Base-by-base conservation (phyloP, 306 rosid species). In the Fagus sylvatica region DNA sequence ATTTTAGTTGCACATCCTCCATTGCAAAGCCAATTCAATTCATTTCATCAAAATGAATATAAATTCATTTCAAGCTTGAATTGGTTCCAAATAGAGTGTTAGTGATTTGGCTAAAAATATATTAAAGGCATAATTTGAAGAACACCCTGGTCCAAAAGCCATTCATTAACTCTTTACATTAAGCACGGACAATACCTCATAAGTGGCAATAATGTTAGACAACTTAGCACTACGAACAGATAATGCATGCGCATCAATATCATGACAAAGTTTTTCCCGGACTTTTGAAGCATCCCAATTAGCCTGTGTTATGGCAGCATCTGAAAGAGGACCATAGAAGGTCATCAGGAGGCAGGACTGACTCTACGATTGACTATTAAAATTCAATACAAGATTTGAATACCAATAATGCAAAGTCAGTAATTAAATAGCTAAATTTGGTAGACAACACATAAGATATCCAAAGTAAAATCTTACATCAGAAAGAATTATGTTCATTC, bases 201-300 rank as follows among this genome's bases (percentile, higher is more conserved):
- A 80, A 57, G 9, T 76, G 76, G 83, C 51, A 28, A 78, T 78
- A 55, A 94, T 69, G 75, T 78, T 91, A 2, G 84, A 85, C 64
- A 92, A 76, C 78, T 89, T 87, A 51, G 85, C 90, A 83, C 65
- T 54, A 15, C 87, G 48, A 84, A 94, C 85, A 43, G 90, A 86
- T 32, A 79, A 80, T 68, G 83, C 83, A 85, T 94, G 97, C 28
- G 76, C 81, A 77, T 89, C 89, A 61, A 94, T 76, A 85, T 94
- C 95, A 71, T 91, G 97, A 39, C 3, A 65, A 85, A 94, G 92
- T 76, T 94, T 90, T 55, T 90, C 97, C 60, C 84, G 73, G 43
- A 84, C 75, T 85, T 81, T 92, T 5, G 86, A 88, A 59, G 93
- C 81, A 81, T 90, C 85, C 98, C 98, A 94, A 68, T 81, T 80